Evolutionary conservation across 2,329 filamentous ascomycete genomes (phyloP).

Genomic region (Calonectria pseudoreteaudii): DNA sequence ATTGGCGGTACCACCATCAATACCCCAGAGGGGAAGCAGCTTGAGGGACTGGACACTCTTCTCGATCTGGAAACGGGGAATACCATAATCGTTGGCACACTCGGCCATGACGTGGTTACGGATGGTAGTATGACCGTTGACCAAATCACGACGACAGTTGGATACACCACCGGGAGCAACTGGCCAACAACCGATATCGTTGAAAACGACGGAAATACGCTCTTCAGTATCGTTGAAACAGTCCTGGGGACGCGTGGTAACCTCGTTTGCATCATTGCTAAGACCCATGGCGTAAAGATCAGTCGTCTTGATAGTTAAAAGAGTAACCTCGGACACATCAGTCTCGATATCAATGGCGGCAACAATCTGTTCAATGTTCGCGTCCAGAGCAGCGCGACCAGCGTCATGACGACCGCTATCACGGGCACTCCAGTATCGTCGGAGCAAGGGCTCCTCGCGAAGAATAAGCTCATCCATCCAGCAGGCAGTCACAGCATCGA

Average conservation of each 20-base stretch:
- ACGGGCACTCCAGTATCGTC: conserved; percentile 28
- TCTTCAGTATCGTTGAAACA: conserved; percentile 30
- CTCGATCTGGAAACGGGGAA: conserved; percentile 35
- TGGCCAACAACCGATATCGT: conserved; percentile 36
- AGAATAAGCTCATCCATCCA: conserved; percentile 35
- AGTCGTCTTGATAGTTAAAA: conserved; percentile 30
- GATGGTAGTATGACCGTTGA: conserved; percentile 35
- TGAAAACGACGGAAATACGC: conserved; percentile 33
- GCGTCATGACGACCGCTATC: conserved; percentile 23
- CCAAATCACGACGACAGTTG: conserved; percentile 34
- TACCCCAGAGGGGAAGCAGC: conserved; percentile 33
- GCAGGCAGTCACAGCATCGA: conserved; percentile 31
- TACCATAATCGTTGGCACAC: conserved; percentile 35
- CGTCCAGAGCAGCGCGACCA: conserved; percentile 20
- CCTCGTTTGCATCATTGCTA: conserved; percentile 31
- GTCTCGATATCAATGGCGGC: conserved; percentile 33
- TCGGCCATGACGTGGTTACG: conserved; percentile 35
- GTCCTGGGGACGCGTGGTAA: conserved; percentile 30
- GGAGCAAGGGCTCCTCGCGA: conserved; percentile 28
- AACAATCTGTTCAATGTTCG: conserved; percentile 30
- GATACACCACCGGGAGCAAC: conserved; percentile 34
- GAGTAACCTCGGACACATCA: conserved; percentile 29
- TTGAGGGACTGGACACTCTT: conserved; percentile 36
- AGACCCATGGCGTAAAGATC: conserved; percentile 38
- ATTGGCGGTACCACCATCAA: conserved; percentile 32